Base-by-base conservation (phyloP, 208 protist genomes). In the Polymyxa betae region DNA sequence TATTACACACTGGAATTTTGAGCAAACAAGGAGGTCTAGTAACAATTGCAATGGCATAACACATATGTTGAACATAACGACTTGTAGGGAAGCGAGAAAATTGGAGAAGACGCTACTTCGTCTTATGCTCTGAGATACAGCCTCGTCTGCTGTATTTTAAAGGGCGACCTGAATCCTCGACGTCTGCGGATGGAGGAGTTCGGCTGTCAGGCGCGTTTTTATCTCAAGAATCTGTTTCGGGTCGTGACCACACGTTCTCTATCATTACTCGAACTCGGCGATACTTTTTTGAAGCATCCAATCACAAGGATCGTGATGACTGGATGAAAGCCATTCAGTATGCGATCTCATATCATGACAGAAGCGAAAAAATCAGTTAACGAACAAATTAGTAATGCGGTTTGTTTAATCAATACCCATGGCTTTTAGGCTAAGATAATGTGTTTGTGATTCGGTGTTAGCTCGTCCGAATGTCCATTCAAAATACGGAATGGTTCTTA, bases 381-480 rank as follows among this genome's bases (percentile, higher is more conserved):
- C n/a, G n/a, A n/a, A n/a, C n/a, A n/a, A n/a, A n/a, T n/a, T n/a
- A n/a, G n/a, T n/a, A n/a, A n/a, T n/a, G n/a, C n/a, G n/a, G n/a
- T n/a, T n/a, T 60, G 49, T 60, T 29, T 60, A 60, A 29, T 60
- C 49, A 5, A 29, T 60, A 29, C 49, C 49, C 72, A 82, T 82
- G n/a, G 5, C n/a, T 12, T 43, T 82, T 20, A 82, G 10, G 5
- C 40, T 82, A 35, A 82, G 72, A n/a, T 82, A 82, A 43, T 35
- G 10, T 5, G 35, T n/a, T 20, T 82, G n/a, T 5, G 35, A 5
- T 5, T 82, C 72, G 35, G 35, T 82, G n/a, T 82, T 82, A n/a
- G 16, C 72, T 40, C 10, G n/a, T 5, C 72, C 72, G 72, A 82
- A 82, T 43, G 72, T 82, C 72, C 72, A 82, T 12, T 82, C 72